Conservation (phyloP, 1,284 basidiomycete species). For the Irpex sp. region DNA sequence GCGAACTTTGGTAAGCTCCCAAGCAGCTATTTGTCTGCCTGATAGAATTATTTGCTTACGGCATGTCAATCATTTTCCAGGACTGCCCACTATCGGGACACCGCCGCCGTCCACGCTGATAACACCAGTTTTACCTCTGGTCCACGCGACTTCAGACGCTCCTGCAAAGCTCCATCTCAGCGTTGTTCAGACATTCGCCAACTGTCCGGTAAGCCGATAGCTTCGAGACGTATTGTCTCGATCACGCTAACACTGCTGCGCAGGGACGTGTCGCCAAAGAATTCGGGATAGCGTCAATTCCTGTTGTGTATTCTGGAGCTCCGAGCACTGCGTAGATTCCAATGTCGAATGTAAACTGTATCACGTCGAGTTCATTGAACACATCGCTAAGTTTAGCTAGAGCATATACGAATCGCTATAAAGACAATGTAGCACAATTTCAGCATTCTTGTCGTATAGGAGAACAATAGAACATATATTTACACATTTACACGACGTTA, state of each 20-base stretch:
- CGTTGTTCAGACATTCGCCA: slow-evolving; percentile 11
- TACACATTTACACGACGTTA: too few relatives aligned
- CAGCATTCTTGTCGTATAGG: too few relatives aligned
- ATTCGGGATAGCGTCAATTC: slow-evolving; percentile 2
- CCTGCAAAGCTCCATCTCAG: slow-evolving; percentile 1
- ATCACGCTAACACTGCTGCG: neutral
- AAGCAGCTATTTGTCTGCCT: too few relatives aligned
- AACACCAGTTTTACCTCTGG: neutral
- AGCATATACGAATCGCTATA: neutral
- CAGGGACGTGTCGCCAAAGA: slow-evolving; percentile 4
- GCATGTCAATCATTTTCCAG: neutral
- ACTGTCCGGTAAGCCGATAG: slow-evolving; percentile 10
- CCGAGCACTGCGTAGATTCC: neutral
- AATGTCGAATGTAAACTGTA: neutral
- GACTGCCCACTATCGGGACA: slow-evolving; percentile 9
- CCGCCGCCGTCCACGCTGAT: slow-evolving; percentile 7
- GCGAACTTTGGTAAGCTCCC: slow-evolving; percentile 14
- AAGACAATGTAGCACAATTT: too few relatives aligned
- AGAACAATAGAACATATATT: too few relatives aligned
- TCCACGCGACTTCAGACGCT: neutral
- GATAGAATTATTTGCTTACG: too few relatives aligned
- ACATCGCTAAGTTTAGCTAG: neutral
- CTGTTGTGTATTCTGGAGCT: neutral
- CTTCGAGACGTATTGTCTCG: neutral
- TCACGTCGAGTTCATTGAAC: neutral